Evolutionary conservation across 1,284 basidiomycete genomes (phyloP).

Genomic region (Boletellus deceptivus): DNA sequence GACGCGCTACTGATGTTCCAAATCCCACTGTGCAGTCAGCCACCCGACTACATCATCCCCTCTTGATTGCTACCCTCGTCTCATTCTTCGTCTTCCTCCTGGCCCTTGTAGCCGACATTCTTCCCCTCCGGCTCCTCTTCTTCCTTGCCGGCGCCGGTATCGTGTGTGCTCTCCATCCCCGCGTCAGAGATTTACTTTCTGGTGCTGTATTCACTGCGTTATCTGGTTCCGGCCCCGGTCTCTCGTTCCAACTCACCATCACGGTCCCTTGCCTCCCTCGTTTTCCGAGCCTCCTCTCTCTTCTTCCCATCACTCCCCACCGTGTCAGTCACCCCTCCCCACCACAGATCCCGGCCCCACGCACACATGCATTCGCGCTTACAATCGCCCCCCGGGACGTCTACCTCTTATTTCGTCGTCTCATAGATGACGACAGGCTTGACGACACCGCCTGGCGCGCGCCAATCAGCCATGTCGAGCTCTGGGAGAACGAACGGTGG

Average conservation of each 20-base stretch:
- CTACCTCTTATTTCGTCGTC: conserved; percentile 36
- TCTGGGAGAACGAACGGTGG: conserved; percentile 78
- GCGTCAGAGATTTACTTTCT: conserved; percentile 4
- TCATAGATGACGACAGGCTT: conserved; percentile 63
- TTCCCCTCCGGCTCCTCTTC: conserved; percentile 61
- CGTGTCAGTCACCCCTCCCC: not conserved
- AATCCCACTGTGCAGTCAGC: not conserved
- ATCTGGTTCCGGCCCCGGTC: conserved; percentile 16
- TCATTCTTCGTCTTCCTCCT: conserved; percentile 49
- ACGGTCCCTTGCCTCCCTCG: conserved; percentile 6
- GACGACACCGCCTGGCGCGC: conserved; percentile 61
- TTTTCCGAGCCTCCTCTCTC: too few relatives aligned
- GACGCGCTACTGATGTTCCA: not conserved
- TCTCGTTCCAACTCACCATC: conserved; percentile 20
- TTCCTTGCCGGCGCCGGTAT: conserved; percentile 55
- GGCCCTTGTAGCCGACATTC: conserved; percentile 45
- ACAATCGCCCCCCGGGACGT: conserved; percentile 19
- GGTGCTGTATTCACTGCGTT: not conserved
- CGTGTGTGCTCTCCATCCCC: conserved; percentile 29
- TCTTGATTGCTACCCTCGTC: conserved; percentile 42
- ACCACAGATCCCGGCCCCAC: not conserved
- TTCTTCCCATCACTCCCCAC: not conserved
- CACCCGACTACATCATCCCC: conserved; percentile 36
- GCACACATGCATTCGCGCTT: conserved; percentile 8
- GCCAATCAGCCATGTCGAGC: conserved; percentile 62